Percentiles rank a stretch among this genome's conserved stretches.
Conservation (phyloP, 257 asterid genomes). For the Primulina eburnea region DNA sequence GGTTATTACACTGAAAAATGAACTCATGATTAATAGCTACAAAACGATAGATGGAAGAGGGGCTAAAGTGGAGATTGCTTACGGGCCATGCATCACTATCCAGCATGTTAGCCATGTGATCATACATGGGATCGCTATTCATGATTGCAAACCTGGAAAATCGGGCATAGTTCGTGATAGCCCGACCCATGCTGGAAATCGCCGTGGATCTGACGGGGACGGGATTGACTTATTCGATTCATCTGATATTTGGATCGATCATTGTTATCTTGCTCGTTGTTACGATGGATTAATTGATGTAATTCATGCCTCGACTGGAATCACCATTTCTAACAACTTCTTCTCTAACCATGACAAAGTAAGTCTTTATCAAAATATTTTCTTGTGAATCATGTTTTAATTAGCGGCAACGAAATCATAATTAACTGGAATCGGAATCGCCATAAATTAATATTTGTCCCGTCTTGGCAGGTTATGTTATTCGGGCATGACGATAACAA, state of each 20-base stretch:
- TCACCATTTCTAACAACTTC: constrained; percentile 81
- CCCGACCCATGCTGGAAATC: constrained; percentile 51
- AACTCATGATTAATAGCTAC: constrained; percentile 64
- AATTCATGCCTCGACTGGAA: constrained; percentile 68
- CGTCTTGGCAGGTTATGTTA: constrained; percentile 45
- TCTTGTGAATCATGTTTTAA: not conserved
- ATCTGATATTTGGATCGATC: constrained; percentile 72
- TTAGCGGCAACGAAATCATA: not conserved
- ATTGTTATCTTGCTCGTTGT: constrained; percentile 60
- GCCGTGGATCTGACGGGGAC: constrained; percentile 74
- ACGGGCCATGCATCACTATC: constrained; percentile 81
- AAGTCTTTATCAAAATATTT: not conserved
- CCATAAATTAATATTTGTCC: not conserved
- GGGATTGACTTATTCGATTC: constrained; percentile 59
- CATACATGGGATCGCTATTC: constrained; percentile 73
- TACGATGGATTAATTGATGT: constrained; percentile 76
- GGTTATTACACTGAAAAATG: constrained; percentile 60
- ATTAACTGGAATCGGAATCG: not conserved
- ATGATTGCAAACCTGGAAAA: constrained; percentile 72
- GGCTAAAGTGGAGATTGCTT: constrained; percentile 68
- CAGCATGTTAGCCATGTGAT: constrained; percentile 54
- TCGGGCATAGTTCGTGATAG: constrained; percentile 52
- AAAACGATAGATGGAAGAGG: constrained; percentile 97
- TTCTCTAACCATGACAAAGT: constrained; percentile 87
- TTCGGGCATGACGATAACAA: constrained; percentile 67